Evolutionary conservation across 192 early-diverging fungal genomes (phyloP).

Genomic region (Umbelopsis ramanniana): DNA sequence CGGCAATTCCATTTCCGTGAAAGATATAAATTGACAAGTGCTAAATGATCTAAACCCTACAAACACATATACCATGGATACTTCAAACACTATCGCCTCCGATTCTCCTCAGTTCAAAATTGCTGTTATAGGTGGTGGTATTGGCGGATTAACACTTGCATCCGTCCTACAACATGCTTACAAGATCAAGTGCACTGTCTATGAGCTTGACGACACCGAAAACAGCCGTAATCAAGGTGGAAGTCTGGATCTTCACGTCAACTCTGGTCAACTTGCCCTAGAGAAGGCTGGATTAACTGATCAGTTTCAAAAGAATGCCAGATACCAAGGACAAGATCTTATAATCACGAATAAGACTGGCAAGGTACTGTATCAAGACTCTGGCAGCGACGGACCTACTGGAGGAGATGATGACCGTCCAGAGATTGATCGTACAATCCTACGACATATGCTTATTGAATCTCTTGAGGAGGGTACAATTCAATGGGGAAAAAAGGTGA

Average conservation of each 20-base stretch:
- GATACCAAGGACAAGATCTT: constrained; percentile 44
- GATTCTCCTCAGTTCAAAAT: constrained; percentile 16
- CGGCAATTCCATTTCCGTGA: background rate
- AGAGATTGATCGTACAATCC: constrained; percentile 53
- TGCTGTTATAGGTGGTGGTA: constrained; percentile 55
- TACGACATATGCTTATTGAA: constrained; percentile 49
- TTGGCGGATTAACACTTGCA: constrained; percentile 52
- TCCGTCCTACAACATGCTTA: constrained; percentile 47
- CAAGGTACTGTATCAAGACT: constrained; percentile 32
- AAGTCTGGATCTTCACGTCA: constrained; percentile 32
- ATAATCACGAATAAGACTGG: constrained; percentile 41
- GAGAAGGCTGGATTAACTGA: constrained; percentile 38
- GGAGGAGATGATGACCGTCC: constrained; percentile 32
- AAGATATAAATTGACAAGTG: background rate
- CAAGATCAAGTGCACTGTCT: constrained; percentile 40
- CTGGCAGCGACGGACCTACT: background rate
- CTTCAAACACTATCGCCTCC: background rate
- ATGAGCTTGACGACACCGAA: constrained; percentile 43
- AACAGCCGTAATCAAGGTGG: constrained; percentile 41
- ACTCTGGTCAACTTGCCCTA: constrained; percentile 32
- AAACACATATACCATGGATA: background rate
- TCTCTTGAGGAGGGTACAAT: constrained; percentile 41
- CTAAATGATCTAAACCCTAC: background rate
- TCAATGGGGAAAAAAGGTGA: constrained; percentile 40
- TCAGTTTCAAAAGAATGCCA: constrained; percentile 33